Evolutionary conservation across 2,329 filamentous ascomycete species (phyloP).

Genomic region (Diplodia intermedia): DNA sequence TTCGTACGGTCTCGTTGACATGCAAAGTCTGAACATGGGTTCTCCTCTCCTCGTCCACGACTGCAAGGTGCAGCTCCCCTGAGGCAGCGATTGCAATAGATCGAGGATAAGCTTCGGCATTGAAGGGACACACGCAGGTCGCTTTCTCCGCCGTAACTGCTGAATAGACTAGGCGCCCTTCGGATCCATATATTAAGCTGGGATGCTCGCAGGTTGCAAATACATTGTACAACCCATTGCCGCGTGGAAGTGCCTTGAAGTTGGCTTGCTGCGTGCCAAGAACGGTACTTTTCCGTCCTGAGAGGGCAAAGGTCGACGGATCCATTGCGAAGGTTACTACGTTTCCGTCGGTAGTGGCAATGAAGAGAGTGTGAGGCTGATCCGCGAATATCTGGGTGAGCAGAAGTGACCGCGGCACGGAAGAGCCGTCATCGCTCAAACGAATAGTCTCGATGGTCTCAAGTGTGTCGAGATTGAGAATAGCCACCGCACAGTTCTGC

Average conservation of each 20-base stretch:
- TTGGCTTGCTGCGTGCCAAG: conserved; percentile 85
- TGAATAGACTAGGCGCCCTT: conserved; percentile 88
- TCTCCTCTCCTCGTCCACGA: conserved; percentile 81
- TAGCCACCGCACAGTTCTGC: conserved; percentile 77
- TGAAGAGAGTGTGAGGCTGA: conserved; percentile 77
- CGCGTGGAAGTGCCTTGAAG: conserved; percentile 77
- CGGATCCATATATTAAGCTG: conserved; percentile 87
- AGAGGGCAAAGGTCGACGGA: conserved; percentile 65
- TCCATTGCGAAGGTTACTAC: conserved; percentile 84
- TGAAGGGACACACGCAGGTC: conserved; percentile 80
- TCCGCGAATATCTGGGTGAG: conserved; percentile 75
- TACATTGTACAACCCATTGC: conserved; percentile 72
- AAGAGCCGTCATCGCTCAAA: conserved; percentile 61
- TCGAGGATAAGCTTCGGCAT: conserved; percentile 79
- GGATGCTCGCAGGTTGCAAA: conserved; percentile 95
- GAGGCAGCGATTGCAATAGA: conserved; percentile 83
- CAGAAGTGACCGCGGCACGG: conserved; percentile 81
- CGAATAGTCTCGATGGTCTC: conserved; percentile 66
- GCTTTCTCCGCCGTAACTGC: conserved; percentile 90
- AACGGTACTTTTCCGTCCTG: conserved; percentile 78
- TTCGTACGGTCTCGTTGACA: conserved; percentile 81
- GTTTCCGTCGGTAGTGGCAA: conserved; percentile 91
- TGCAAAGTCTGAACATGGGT: conserved; percentile 85
- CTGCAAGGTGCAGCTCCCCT: conserved; percentile 76
- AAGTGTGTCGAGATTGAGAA: conserved; percentile 73